Evolutionary conservation across 495 filamentous ascomycete species (phyloP), one percentile per base, ranked within the genome.

Genomic region (Penicillium riverlandense): DNA sequence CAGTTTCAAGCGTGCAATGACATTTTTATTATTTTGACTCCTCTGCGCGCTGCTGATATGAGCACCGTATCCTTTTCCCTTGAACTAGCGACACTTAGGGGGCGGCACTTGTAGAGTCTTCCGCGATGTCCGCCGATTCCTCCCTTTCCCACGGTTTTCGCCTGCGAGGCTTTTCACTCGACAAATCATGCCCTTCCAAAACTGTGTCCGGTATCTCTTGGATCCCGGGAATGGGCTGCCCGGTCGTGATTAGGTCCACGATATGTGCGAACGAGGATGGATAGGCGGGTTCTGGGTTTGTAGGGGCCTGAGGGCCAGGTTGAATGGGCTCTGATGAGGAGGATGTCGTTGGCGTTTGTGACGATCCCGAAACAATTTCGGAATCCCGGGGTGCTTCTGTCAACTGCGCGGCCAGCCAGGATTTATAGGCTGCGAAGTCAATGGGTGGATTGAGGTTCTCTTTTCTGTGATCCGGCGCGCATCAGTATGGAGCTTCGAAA

Each of bases 251-350:
- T 29, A 96, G 79, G 35, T 88, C 89, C 31, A 96, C 82, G 40
- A 98, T 90, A 45, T 91, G 82, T 27, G 86, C 81, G 56, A 98
- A 97, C 2, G 84, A 85, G 16, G 80, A 82, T 5, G 92, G 92
- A 59, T 96, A 96, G 4, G 83, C 78, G 35, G 80, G 69, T 16
- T 75, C 69, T 22, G 56, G 6, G n/a, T 50, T 41, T 7, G 47
- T 11, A 8, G 46, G 15, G 30, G 30, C 29, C 37, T 44, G 35
- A 6, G 29, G 11, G 2, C 7, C 42, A 29, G 35, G 14, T 10
- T 28, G 29, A 35, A 22, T 28, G 10, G 55, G 22, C 10, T 37
- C 35, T 9, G 48, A 22, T 4, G 22, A 27, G 4, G 41, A 15
- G 13, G 43, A 11, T 30, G 35, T 37, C 11, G 49, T 37, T 5